Base-by-base conservation (phyloP, 179 eudicot genomes). In the Gypsophila paniculata region DNA sequence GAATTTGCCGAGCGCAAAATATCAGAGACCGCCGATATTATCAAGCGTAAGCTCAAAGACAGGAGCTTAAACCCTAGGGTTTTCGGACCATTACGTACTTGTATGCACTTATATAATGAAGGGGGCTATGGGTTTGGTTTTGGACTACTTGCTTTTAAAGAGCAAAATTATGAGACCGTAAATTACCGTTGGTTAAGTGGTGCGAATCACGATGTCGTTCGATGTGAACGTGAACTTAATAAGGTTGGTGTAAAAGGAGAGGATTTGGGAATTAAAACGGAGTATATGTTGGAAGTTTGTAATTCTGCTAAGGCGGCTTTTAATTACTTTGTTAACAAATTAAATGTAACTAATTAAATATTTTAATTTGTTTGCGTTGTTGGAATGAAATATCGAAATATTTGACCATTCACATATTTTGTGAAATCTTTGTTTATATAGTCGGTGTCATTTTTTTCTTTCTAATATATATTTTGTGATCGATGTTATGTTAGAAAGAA, bases 161-260 rank as follows among this genome's bases (percentile, higher is more conserved):
- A 68, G 8, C 0, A 68, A 2, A 68, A 68, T 49, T 68, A 49
- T 15, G 71, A 68, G 0, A 68, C 6, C 3, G 71, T 25, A 6
- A 51, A 68, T 51, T 68, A 68, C 26, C 60, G 39, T 29, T 68
- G 71, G 71, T 68, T 68, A 15, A 68, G 51, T 2, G 60, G 42
- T 23, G 71, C 44, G 34, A 15, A 8, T 49, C 0, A 68, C 15
- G 71, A 68, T 51, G 58, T 51, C 6, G 2, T 0, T 8, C 44
- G 14, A 68, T 68, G 71, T 68, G 71, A 68, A 9, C 42, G 71
- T 49, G 59, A 49, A 11, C 71, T 68, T 49, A 51, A 51, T 26
- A 68, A 2, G 23, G 71, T 68, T 51, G 71, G 71, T 25, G 17
- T 11, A 1, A 68, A 68, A 29, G 71, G 71, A 49, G 60, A 49